A percentile compares a stretch with the other conserved stretches of the same genome.
These are phyloP conservation scores for Starmerella ratchasimensis DNA, from an alignment of 805 yeast species.

Conservation along the genomic window DNA sequence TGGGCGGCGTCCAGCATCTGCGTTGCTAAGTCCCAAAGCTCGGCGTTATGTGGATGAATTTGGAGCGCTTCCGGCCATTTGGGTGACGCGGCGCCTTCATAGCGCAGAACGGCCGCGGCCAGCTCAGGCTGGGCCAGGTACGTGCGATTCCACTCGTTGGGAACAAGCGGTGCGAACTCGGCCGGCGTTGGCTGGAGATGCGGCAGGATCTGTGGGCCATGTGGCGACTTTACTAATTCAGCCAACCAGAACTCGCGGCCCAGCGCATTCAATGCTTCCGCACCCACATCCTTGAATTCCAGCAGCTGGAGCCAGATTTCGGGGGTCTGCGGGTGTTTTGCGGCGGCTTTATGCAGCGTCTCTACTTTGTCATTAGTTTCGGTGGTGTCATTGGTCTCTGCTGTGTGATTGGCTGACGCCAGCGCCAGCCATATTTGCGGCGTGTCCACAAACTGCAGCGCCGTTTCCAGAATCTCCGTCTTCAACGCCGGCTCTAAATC, in stretches of 20 bases:
- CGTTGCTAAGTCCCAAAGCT: too few species aligned
- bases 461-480: slow-evolving; percentile 43
- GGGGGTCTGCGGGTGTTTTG: background rate
- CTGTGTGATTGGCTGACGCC: background rate
- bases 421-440: slow-evolving; percentile 4
- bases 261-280: slow-evolving; percentile 1
- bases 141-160: background rate
- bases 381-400: too few species aligned
- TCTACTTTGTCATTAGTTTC: background rate
- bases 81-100: too few species aligned
- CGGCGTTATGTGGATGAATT: too few species aligned
- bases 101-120: too few species aligned
- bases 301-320: slow-evolving; percentile 2
- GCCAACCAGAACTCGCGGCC: slow-evolving; percentile 1
- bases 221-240: background rate
- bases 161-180: background rate
- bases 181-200: background rate
- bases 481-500: slow-evolving; percentile 43
- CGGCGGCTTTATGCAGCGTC: background rate
- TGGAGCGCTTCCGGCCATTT: too few species aligned
- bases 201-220: background rate
- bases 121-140: background rate
- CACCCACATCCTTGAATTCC: background rate
- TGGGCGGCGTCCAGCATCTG: too few species aligned
- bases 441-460: slow-evolving; percentile 35